Base-by-base conservation (phyloP, 2,329 filamentous ascomycete species). In the Thielaviopsis ethacetica region DNA sequence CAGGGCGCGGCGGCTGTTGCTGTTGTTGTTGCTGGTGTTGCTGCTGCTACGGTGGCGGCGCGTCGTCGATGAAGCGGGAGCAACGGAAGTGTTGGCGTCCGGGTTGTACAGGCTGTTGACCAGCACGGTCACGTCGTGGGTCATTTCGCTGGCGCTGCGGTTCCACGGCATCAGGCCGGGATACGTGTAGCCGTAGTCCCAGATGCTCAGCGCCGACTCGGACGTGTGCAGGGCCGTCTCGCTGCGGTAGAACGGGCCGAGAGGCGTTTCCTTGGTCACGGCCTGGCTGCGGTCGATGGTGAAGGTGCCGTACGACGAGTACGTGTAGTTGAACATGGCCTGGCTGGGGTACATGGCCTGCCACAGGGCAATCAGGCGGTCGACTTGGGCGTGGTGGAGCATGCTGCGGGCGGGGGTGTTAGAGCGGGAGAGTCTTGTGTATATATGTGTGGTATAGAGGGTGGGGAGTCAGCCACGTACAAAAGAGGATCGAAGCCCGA, bases 291-390 rank as follows among this genome's bases (percentile, higher is more conserved):
- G 56, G 0, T 71, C 67, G 9, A 73, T 75, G 52, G 68, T 72
- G 63, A 69, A 81, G 19, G 71, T 69, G 41, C 68, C 66, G 27
- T 68, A 67, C 4, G 70, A 65, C 1, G 21, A 50, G 63, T 74
- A 74, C 5, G 70, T 66, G 53, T 62, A 63, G 34, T 59, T 64
- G 64, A 75, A 72, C 30, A 71, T 65, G 57, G 65, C 62, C 61
- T 69, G 63, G 53, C 65, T 61, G 22, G 72, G 72, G 60, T 67
- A 64, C 56, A 78, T 71, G 27, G 70, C 71, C 64, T 77, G 71
- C 73, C 72, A 79, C 64, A 77, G 73, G n/a, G 80, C 75, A 69
- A 82, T 84, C 44, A 86, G 72, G 49, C 83, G 77, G 65, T 86
- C 82, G 58, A 86, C 75, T 64, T 86, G 81, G 65, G 74, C 68